A percentile compares a stretch with the other conserved stretches of the same genome.
Conservation (phyloP, 192 early-diverging fungal species). For the Backusella circina region DNA sequence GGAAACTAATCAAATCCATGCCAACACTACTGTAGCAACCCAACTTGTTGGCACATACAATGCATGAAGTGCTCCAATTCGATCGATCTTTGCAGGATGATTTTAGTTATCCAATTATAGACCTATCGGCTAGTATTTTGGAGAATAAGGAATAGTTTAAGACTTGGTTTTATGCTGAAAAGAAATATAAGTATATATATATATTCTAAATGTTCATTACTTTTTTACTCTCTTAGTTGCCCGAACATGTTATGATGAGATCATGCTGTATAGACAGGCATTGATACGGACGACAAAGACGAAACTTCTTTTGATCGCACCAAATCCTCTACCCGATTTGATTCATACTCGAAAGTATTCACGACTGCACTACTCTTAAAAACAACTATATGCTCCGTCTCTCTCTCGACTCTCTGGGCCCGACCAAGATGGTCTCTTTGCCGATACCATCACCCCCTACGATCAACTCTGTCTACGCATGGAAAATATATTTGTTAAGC, state of each 20-base stretch:
- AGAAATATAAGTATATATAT: conserved; percentile 41
- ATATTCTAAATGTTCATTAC: neutral
- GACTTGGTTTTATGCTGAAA: conserved; percentile 69
- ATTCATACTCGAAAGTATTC: conserved; percentile 52
- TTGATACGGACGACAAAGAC: conserved; percentile 50
- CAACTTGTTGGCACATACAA: conserved; percentile 59
- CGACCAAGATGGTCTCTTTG: conserved; percentile 4
- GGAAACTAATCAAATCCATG: conserved; percentile 55
- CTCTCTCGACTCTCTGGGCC: neutral
- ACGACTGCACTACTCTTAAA: neutral
- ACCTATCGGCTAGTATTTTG: conserved; percentile 38
- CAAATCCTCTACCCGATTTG: conserved; percentile 54
- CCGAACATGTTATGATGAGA: conserved; percentile 58
- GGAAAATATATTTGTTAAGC: conserved; percentile 41
- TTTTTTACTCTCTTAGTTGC: too few species aligned
- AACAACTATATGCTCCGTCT: neutral
- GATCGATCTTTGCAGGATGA: conserved; percentile 63
- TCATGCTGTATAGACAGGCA: conserved; percentile 52
- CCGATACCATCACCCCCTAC: conserved; percentile 12
- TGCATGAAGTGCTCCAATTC: conserved; percentile 62
- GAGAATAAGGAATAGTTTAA: conserved; percentile 53
- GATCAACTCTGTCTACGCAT: conserved; percentile 35
- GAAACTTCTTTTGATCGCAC: conserved; percentile 48
- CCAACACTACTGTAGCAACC: conserved; percentile 50
- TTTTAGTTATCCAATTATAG: conserved; percentile 46